Conservation (phyloP, 805 yeast genomes). For the Candida nemodendra region DNA sequence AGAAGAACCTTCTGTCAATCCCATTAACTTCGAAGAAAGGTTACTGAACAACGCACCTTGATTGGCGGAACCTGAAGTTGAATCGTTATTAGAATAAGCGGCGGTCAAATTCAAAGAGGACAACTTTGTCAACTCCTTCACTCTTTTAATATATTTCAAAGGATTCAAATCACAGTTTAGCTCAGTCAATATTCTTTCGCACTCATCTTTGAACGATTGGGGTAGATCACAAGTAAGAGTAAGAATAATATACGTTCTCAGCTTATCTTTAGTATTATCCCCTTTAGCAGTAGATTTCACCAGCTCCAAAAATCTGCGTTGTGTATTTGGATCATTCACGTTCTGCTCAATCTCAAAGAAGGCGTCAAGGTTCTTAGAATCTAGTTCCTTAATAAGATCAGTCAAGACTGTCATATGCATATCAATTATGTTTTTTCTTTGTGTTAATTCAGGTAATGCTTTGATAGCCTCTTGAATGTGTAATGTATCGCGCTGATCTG, state of each 20-base stretch:
- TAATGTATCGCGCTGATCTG: conserved; percentile 52
- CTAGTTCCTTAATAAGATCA: conserved; percentile 74
- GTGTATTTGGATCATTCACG: conserved; percentile 57
- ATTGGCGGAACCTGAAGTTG: conserved; percentile 32
- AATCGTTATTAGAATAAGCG: conserved; percentile 25
- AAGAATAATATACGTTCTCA: conserved; percentile 84
- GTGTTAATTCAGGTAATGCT: conserved; percentile 87
- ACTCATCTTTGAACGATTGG: conserved; percentile 49
- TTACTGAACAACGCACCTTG: conserved; percentile 62
- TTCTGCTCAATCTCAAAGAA: conserved; percentile 94
- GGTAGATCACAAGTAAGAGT: conserved; percentile 55
- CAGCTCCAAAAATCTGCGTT: conserved; percentile 58
- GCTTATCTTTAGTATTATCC: conserved; percentile 63
- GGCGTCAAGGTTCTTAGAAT: conserved; percentile 83
- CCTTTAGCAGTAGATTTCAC: conserved; percentile 55
- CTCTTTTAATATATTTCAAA: conserved; percentile 70
- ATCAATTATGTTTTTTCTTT: conserved; percentile 83
- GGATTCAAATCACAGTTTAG: conserved; percentile 63
- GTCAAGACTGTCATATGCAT: conserved; percentile 97
- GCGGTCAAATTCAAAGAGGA: conserved; percentile 37
- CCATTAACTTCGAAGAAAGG: conserved; percentile 72
- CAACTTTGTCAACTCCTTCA: conserved; percentile 72
- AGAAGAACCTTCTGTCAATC: conserved; percentile 65
- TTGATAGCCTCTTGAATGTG: conserved; percentile 85
- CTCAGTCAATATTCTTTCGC: conserved; percentile 57